Percentiles rank a stretch among this genome's conserved stretches.
These are phyloP conservation scores for Ganoderma lucidum DNA, from an alignment of 1,284 basidiomycete species.

Conservation along the genomic window DNA sequence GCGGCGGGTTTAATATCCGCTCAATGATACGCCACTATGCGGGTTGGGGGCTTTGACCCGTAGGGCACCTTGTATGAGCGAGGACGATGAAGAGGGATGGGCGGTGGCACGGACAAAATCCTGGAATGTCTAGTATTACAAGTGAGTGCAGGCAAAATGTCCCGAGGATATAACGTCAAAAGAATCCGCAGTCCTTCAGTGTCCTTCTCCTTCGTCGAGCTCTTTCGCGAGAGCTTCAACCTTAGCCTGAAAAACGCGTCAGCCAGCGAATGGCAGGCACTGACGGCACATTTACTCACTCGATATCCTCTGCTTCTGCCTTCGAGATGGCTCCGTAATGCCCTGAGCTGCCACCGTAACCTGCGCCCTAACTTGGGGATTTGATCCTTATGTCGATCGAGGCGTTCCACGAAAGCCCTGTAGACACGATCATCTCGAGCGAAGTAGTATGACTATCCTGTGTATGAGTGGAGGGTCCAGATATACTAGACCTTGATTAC, in stretches of 20 bases:
- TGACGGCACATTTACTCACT: slow-evolving; percentile 44
- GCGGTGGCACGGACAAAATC: neutral
- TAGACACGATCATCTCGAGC: slow-evolving; percentile 84
- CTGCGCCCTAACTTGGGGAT: slow-evolving; percentile 61
- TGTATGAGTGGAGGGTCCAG: neutral
- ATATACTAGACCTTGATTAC: slow-evolving; percentile 11
- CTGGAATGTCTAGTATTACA: slow-evolving; percentile 18
- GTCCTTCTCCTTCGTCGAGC: slow-evolving; percentile 66
- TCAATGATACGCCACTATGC: slow-evolving; percentile 81
- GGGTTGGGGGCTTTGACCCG: slow-evolving; percentile 69
- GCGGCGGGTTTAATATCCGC: slow-evolving; percentile 51
- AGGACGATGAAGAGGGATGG: neutral
- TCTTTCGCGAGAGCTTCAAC: slow-evolving; percentile 65
- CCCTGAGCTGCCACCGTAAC: slow-evolving; percentile 75
- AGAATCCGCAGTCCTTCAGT: slow-evolving; percentile 42
- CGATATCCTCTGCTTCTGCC: slow-evolving; percentile 69
- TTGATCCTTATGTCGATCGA: slow-evolving; percentile 59
- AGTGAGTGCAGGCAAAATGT: slow-evolving; percentile 20
- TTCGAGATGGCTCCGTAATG: slow-evolving; percentile 67
- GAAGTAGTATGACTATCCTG: slow-evolving; percentile 75
- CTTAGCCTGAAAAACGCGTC: slow-evolving; percentile 58
- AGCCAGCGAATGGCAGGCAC: neutral
- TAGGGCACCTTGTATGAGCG: slow-evolving; percentile 86
- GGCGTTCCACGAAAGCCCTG: slow-evolving; percentile 68
- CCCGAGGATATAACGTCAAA: slow-evolving; percentile 8